Evolutionary conservation across 139 green algal genomes (phyloP).

Genomic region (Micractinium conductrix): DNA sequence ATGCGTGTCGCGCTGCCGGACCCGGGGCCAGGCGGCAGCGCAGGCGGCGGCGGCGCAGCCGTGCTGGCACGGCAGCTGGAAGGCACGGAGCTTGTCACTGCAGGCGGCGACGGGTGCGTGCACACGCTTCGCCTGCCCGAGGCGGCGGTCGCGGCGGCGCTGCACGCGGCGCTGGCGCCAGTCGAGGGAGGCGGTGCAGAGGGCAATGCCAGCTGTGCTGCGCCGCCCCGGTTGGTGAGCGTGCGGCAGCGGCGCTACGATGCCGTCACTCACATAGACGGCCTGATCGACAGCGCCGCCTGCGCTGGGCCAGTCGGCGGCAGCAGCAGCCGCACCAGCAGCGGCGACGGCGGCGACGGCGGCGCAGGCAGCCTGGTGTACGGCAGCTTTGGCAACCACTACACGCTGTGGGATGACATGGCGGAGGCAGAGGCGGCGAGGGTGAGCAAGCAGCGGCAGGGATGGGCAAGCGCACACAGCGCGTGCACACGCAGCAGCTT

Average conservation of each 20-base stretch:
- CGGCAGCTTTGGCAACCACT: constrained; percentile 31
- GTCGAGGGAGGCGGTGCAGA: neutral
- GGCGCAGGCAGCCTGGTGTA: neutral
- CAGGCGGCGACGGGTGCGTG: constrained; percentile 2
- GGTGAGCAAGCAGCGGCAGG: no score
- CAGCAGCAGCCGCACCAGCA: neutral
- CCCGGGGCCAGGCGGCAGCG: neutral
- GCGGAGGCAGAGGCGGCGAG: constrained; percentile 14
- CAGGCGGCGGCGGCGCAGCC: neutral
- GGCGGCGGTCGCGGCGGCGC: neutral
- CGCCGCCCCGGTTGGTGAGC: constrained; percentile 4
- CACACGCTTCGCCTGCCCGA: neutral
- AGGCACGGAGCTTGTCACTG: neutral
- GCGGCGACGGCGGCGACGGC: neutral
- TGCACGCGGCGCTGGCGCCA: neutral
- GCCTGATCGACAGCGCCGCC: no score
- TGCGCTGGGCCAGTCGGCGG: no score
- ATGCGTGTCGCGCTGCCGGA: neutral
- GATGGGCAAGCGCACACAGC: no score
- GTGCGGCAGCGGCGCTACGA: neutral
- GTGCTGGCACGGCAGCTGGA: neutral
- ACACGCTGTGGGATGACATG: constrained; percentile 13
- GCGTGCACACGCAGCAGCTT: no score
- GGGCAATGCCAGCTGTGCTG: neutral
- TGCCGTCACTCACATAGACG: constrained; percentile 10